Percentiles rank a stretch among this genome's conserved stretches.
These are phyloP conservation scores for Aureobasidium uvarum DNA, from an alignment of 2,329 filamentous ascomycete species.

Conservation along the genomic window DNA sequence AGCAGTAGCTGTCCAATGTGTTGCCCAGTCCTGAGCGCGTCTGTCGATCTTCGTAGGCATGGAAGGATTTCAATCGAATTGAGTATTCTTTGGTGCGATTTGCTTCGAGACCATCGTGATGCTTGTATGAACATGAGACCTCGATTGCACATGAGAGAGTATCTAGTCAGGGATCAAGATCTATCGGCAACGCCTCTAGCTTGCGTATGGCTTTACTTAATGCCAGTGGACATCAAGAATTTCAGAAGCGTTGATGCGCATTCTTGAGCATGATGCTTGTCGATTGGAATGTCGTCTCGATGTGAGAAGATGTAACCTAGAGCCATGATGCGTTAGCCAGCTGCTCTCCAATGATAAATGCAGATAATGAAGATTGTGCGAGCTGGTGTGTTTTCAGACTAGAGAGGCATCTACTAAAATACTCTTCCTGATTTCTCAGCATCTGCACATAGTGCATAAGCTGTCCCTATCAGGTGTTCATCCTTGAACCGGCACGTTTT, in stretches of 20 bases:
- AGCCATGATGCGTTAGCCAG: background rate
- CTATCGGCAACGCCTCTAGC: too few relatives aligned
- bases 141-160: too few relatives aligned
- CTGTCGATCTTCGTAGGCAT: too few relatives aligned
- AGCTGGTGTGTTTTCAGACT: slow-evolving; percentile 59
- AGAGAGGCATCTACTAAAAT: slow-evolving; percentile 99
- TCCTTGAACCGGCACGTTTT: slow-evolving; percentile 56
- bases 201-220: too few relatives aligned
- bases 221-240: too few relatives aligned
- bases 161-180: too few relatives aligned
- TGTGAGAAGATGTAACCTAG: background rate
- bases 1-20: too few relatives aligned
- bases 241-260: background rate
- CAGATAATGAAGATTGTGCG: background rate
- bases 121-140: too few relatives aligned
- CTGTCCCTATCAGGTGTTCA: slow-evolving; percentile 99
- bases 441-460: slow-evolving; percentile 82
- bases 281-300: background rate
- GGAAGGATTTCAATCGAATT: too few relatives aligned
- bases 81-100: too few relatives aligned
- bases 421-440: slow-evolving; percentile 84
- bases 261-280: background rate
- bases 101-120: too few relatives aligned
- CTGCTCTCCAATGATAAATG: background rate
- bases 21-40: too few relatives aligned